Evolutionary conservation across 768 basidiomycete species (phyloP), one percentile per base, ranked within the genome.

Genomic region (Hericium coralloides): DNA sequence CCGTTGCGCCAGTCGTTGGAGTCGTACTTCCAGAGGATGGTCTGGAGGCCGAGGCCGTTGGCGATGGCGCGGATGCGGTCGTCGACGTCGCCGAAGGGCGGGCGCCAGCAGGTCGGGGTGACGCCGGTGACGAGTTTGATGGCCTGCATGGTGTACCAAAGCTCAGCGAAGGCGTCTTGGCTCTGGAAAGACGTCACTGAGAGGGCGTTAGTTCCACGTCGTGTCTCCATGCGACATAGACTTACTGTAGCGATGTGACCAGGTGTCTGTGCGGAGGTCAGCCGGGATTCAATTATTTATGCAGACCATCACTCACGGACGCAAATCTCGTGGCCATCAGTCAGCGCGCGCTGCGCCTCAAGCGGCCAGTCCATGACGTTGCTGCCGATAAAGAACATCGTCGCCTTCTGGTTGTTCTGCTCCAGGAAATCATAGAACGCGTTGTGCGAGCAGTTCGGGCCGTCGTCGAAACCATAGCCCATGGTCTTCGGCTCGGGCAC

Each of bases 61-160:
- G 85, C 81, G 56, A 92, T 85, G 38, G 79, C 74, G 37, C 91
- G 81, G 45, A 92, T 81, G 53, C 90, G 86, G 69, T 86, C 84
- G 45, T 92, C 90, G 18, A 85, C 72, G 58, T 86, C 84, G 49
- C 84, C 85, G 59, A 72, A 85, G 1, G 84, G 84, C 37, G 84
- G 83, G 9, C 70, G 62, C 84, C 81, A 84, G 63, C 78, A 83
- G 1, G 75, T 83, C 0, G 81, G 80, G 0, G 83, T 84, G 12
- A 80, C 70, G 7, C 82, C 81, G 0, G 75, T 63, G 17, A 76
- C 77, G 22, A 83, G 70, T 61, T 82, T 81, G 52, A 85, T 77
- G 1, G 73, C 70, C 73, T 83, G 61, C 61, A 82, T 73, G 0
- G 60, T 82, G 70, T 89, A 92, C 58, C 84, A 89, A 17, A 92